These are phyloP conservation scores for Geranium incanum DNA, from an alignment of 441 rosid species.

Conservation along the genomic window DNA sequence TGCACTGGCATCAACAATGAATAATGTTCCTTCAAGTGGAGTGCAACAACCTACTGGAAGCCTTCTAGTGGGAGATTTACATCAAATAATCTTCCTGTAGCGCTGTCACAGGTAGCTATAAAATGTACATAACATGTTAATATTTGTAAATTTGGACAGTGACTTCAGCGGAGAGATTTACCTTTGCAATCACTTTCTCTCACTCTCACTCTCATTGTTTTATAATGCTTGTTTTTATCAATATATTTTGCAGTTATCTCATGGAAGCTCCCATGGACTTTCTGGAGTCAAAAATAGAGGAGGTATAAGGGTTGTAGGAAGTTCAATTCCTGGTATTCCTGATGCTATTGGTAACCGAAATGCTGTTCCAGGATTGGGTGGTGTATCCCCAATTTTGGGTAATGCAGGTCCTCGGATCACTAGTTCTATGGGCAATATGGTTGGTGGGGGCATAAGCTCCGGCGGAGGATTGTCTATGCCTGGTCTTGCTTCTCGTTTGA, in stretches of 20 bases:
- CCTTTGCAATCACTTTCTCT: neutral
- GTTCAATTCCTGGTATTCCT: conserved; percentile 88
- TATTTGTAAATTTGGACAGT: neutral
- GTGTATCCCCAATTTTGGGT: conserved; percentile 82
- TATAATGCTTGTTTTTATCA: neutral
- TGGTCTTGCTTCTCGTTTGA: conserved; percentile 72
- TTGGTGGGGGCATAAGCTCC: conserved; percentile 76
- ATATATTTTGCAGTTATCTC: conserved; percentile 58
- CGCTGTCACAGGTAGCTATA: conserved; percentile 71
- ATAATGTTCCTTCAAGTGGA: conserved; percentile 62
- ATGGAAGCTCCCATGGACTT: conserved; percentile 76
- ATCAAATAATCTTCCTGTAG: conserved; percentile 70
- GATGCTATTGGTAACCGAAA: conserved; percentile 59
- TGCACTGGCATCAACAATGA: conserved; percentile 50
- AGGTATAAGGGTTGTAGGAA: conserved; percentile 62
- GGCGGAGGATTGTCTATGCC: conserved; percentile 80
- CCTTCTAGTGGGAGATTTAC: conserved; percentile 76
- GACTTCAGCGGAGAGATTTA: neutral
- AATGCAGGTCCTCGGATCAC: conserved; percentile 76
- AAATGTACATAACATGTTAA: conserved; percentile 3
- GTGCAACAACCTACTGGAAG: conserved; percentile 79
- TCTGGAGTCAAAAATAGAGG: conserved; percentile 82
- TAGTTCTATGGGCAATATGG: conserved; percentile 87
- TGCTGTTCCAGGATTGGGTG: conserved; percentile 69
- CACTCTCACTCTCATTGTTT: neutral